Base-by-base conservation (phyloP, 257 asterid species). In the Pogostemon cablin region DNA sequence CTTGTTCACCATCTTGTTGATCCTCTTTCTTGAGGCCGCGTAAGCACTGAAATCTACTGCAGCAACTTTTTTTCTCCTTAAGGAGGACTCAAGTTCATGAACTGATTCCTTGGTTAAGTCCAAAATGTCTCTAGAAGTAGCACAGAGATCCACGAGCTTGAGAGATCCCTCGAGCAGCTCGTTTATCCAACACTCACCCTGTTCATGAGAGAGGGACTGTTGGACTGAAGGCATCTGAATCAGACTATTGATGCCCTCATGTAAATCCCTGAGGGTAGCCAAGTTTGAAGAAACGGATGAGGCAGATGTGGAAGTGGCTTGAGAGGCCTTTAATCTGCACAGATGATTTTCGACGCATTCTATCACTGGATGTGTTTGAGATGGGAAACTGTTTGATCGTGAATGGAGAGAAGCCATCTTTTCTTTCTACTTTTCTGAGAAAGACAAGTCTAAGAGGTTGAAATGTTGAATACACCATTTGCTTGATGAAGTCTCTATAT, bases 81-180 rank as follows among this genome's bases (percentile, higher is more conserved):
- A 54, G 46, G 81, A 75, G 37, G 84, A 78, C 41, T 82, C 79
- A 5, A 75, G 78, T 2, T 77, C 80, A 54, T 75, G 84, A 47
- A 84, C 71, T 3, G 62, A 69, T 53, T 77, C 83, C 67, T 84
- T 81, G 61, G 77, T 68, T 17, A 48, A 75, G 1, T 61, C 56
- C 43, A 77, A 71, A 35, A 65, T 40, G 0, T 81, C 83, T 68
- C 60, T 77, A 7, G 78, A 56, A 4, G 52, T 38, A 2, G 71
- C 69, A 40, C 83, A 80, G 2, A 78, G 76, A 67, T 84, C 85
- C 65, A 84, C 64, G 9, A 77, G 42, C 54, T 47, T 46, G 2
- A 81, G 52, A 41, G 83, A 79, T 69, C 81, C 86, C 55, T 81
- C 80, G 10, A 75, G 58, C 66, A 79, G 32, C 67, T 77, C 84